Evolutionary conservation across 257 asterid genomes (phyloP), one percentile per base, ranked within the genome.

Genomic region (Echium plantagineum): DNA sequence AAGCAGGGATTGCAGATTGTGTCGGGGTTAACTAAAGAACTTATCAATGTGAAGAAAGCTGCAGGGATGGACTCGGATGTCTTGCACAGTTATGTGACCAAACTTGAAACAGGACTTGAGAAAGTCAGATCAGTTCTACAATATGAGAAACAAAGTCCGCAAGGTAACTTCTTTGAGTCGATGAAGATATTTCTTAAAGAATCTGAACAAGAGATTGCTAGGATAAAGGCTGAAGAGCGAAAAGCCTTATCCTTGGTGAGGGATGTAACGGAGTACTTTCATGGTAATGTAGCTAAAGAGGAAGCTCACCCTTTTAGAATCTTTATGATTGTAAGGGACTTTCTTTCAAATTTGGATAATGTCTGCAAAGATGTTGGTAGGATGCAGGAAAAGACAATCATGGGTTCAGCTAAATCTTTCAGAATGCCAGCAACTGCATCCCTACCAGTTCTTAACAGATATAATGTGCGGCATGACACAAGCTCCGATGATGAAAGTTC

Each of bases 261-360:
- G 78, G 83, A 80, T 68, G 82, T 88, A 1, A 82, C 81, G 0
- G 90, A 85, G 63, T 85, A 82, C 74, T 85, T 85, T 63, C 90
- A 85, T 64, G 94, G 94, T 15, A 75, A 71, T 49, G 64, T 89
- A 2, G 81, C 80, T 58, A 82, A 75, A 69, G 87, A 82, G 1
- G 90, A 82, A 57, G 94, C 87, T 0, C 72, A 68, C 64, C 72
- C 72, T 56, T 63, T 85, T 61, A 55, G 85, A 63, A 62, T 85
- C 8, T 85, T 82, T 55, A 71, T 75, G 10, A 66, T 82, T 3
- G 90, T 85, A 0, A 64, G 90, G 7, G 90, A 85, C 69, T 85
- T 85, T 62, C 84, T 85, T 24, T 22, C 75, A 30, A 80, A 76
- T 59, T 69, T 85, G 63, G 90, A 82, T 66, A 79, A 79, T 20